phyloP scores from a whole-genome alignment of 495 filamentous ascomycete genomes.

The Jackrogersella multiformis region DNA sequence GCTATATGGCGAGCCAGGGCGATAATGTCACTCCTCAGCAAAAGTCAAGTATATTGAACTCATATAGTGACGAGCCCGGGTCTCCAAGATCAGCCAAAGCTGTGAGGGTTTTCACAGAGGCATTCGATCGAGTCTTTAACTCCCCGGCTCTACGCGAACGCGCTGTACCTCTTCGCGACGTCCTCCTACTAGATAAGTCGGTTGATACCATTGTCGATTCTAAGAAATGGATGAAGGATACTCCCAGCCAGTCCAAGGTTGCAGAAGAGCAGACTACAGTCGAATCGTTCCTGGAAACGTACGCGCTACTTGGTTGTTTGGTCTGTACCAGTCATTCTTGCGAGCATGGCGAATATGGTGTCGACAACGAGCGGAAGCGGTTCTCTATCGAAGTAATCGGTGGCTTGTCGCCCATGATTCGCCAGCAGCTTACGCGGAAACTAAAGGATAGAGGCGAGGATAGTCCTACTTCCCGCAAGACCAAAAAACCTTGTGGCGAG shows the following conservation, averaged over 20 bases:
- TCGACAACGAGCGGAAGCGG: constrained; percentile 55
- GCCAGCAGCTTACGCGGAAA: constrained; percentile 37
- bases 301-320: constrained; percentile 56
- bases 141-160: constrained; percentile 32
- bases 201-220: constrained; percentile 56
- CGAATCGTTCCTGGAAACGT: constrained; percentile 54
- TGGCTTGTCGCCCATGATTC: constrained; percentile 40
- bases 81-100: constrained; percentile 48
- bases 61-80: constrained; percentile 45
- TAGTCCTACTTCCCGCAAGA: constrained; percentile 15
- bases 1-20: constrained; percentile 54
- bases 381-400: constrained; percentile 53
- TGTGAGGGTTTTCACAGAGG: constrained; percentile 54
- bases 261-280: constrained; percentile 40
- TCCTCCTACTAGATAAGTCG: constrained; percentile 55
- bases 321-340: constrained; percentile 61
- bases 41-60: constrained; percentile 53
- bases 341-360: constrained; percentile 60
- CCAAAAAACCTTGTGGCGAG: constrained; percentile 49
- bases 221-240: constrained; percentile 56
- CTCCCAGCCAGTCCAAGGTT: constrained; percentile 46
- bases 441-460: constrained; percentile 18
- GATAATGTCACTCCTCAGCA: constrained; percentile 57
- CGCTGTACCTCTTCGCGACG: constrained; percentile 52
- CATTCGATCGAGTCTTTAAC: constrained; percentile 57